A percentile compares a stretch with the other conserved stretches of the same genome.
phyloP scores from a whole-genome alignment of 164 flowering plant species.

The Annona cherimola region DNA sequence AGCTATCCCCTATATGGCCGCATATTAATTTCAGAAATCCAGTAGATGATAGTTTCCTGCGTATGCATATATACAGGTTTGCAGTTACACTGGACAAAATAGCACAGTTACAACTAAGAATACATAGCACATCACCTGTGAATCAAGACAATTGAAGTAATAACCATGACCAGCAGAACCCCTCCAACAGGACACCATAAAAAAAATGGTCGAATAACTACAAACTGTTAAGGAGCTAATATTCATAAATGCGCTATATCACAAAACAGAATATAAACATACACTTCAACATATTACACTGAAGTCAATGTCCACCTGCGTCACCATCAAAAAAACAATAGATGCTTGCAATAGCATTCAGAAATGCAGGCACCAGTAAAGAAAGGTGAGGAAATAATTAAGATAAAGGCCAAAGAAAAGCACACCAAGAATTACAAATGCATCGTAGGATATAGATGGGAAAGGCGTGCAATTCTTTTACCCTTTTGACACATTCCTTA shows the following conservation, averaged over 20 bases:
- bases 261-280: background rate
- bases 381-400: background rate
- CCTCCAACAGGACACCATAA: slow-evolving; percentile 21
- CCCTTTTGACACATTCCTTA: background rate
- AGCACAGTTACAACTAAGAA: slow-evolving; percentile 3
- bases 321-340: background rate
- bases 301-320: background rate
- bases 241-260: background rate
- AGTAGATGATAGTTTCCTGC: background rate
- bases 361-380: background rate
- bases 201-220: slow-evolving; percentile 20
- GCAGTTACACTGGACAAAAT: background rate
- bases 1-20: background rate
- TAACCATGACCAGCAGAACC: slow-evolving; percentile 8
- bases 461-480: slow-evolving; percentile 21
- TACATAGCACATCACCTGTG: slow-evolving; percentile 19
- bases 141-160: slow-evolving; percentile 16
- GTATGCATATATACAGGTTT: background rate
- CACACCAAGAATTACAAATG: background rate
- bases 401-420: background rate
- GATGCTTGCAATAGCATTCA: background rate
- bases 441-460: slow-evolving; percentile 44
- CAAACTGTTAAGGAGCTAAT: slow-evolving; percentile 34
- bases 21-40: background rate
- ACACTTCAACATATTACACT: background rate